Conservation (phyloP, 371 early-diverging fungal species). For the Massospora cicadina region DNA sequence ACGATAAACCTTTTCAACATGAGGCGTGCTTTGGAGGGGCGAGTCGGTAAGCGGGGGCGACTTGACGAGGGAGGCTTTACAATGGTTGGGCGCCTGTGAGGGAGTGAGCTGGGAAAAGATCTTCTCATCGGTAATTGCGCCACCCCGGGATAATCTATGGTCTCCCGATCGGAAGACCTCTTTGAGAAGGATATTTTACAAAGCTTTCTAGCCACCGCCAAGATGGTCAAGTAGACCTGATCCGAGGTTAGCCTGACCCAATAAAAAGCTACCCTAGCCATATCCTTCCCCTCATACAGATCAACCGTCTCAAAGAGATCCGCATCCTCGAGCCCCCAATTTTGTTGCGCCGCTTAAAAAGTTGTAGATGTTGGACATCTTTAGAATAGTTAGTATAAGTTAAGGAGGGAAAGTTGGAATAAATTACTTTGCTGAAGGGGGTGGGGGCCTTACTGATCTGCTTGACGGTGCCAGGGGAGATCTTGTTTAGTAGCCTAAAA, state of each 20-base stretch:
- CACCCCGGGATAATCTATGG: not conserved
- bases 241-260: not conserved
- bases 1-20: not conserved
- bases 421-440: constrained; percentile 51
- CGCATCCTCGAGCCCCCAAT: constrained; percentile 44
- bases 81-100: not conserved
- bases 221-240: constrained; percentile 2
- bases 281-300: constrained; percentile 74
- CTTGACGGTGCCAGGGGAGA: constrained; percentile 49
- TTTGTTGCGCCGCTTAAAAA: constrained; percentile 39
- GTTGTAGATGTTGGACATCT: constrained; percentile 68
- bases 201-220: constrained; percentile 4
- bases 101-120: not conserved
- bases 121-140: not conserved
- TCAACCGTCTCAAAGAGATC: constrained; percentile 86
- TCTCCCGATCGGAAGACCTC: not conserved
- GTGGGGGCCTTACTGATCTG: constrained; percentile 42
- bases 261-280: constrained; percentile 39
- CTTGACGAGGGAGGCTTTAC: not conserved
- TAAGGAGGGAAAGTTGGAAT: constrained; percentile 5
- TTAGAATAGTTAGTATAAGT: constrained; percentile 5
- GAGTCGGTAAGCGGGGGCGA: not conserved
- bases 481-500: constrained; percentile 46
- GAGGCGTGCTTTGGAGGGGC: not conserved
- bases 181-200: constrained; percentile 1